Evolutionary conservation across 768 basidiomycete genomes (phyloP).

Genomic region (Boletus sp.): DNA sequence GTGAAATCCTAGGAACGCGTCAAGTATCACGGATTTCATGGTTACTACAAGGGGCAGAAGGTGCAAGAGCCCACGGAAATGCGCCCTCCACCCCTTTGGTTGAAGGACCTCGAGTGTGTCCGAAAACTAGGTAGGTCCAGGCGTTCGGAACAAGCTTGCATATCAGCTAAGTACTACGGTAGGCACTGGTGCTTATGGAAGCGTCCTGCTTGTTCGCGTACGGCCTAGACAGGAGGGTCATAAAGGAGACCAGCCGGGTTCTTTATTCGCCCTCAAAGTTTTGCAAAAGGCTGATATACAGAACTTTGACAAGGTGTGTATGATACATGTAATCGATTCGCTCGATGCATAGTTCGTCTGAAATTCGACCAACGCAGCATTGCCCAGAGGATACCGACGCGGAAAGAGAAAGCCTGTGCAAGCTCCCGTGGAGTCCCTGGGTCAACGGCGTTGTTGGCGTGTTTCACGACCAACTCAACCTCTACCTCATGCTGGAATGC

Average conservation of each 20-base stretch:
- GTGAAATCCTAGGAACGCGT: slow-evolving; percentile 17
- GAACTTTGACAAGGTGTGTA: slow-evolving; percentile 30
- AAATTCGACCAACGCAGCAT: slow-evolving; percentile 16
- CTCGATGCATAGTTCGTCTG: not conserved
- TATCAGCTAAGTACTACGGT: not conserved
- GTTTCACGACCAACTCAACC: slow-evolving; percentile 45
- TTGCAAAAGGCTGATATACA: slow-evolving; percentile 37
- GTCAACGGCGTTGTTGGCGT: slow-evolving; percentile 44
- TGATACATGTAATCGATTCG: not conserved
- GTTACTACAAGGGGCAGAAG: slow-evolving; percentile 9
- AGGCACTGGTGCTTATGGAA: slow-evolving; percentile 44
- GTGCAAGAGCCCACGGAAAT: slow-evolving; percentile 31
- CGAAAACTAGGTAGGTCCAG: slow-evolving; percentile 37
- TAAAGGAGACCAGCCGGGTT: slow-evolving; percentile 34
- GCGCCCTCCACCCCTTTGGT: slow-evolving; percentile 36
- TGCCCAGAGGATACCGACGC: slow-evolving; percentile 33
- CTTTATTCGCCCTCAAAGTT: slow-evolving; percentile 49
- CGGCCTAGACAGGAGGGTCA: slow-evolving; percentile 30
- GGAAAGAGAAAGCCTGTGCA: slow-evolving; percentile 42
- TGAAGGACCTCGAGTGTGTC: slow-evolving; percentile 43
- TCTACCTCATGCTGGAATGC: slow-evolving; percentile 53
- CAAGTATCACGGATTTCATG: slow-evolving; percentile 8
- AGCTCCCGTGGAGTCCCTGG: slow-evolving; percentile 55
- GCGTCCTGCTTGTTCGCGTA: slow-evolving; percentile 41
- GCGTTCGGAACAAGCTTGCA: not conserved